phyloP scores from a whole-genome alignment of 768 basidiomycete species.

The Tremella fuciformis region DNA sequence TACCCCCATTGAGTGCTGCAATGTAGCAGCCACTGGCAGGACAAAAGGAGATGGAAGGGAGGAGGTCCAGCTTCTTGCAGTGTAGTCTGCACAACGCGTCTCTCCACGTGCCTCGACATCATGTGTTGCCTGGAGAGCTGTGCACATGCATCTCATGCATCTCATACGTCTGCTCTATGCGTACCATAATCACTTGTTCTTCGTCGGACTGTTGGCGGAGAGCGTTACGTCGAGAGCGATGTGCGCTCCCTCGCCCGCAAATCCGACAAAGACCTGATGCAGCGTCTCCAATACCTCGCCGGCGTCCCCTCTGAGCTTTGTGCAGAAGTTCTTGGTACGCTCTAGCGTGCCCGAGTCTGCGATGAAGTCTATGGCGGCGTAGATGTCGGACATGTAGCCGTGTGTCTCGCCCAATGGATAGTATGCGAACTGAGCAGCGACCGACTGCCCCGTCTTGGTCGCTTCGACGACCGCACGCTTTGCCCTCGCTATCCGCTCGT shows the following conservation, averaged over 20 bases:
- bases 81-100: too few species aligned
- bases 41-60: too few species aligned
- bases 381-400: slow-evolving; percentile 16
- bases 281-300: slow-evolving; percentile 14
- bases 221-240: slow-evolving; percentile 14
- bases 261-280: slow-evolving; percentile 10
- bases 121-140: too few species aligned
- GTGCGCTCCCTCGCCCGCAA: slow-evolving; percentile 13
- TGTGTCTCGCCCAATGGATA: slow-evolving; percentile 11
- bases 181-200: slow-evolving; percentile 1
- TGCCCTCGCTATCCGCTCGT: background rate
- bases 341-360: slow-evolving; percentile 1
- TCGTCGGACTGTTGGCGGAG: slow-evolving; percentile 17
- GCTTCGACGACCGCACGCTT: slow-evolving; percentile 5
- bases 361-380: slow-evolving; percentile 19
- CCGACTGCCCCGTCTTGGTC: background rate
- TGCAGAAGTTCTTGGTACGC: slow-evolving; percentile 16
- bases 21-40: too few species aligned
- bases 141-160: too few species aligned
- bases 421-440: slow-evolving; percentile 16
- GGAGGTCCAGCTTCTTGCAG: too few species aligned
- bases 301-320: slow-evolving; percentile 15
- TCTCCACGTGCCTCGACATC: too few species aligned
- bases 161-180: too few species aligned
- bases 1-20: too few species aligned